These are phyloP conservation scores for Solanum neorickii DNA, from an alignment of 257 asterid genomes.

Conservation along the genomic window DNA sequence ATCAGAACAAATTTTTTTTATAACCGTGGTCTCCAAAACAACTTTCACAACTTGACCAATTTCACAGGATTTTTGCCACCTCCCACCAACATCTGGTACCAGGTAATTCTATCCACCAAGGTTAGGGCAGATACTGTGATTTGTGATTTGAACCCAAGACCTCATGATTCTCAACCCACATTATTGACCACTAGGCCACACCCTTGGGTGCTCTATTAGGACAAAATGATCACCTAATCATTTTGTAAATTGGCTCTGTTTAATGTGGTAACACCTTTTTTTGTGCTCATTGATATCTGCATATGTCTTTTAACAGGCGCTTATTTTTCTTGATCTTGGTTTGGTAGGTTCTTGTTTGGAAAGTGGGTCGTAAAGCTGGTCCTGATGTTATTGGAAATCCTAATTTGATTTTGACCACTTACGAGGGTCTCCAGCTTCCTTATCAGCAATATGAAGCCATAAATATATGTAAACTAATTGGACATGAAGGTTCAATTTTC, in stretches of 20 bases:
- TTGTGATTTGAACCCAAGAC: neutral
- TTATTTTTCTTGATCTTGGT: neutral
- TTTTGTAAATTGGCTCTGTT: neutral
- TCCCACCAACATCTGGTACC: neutral
- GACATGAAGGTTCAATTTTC: conserved; percentile 97
- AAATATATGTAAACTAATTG: conserved; percentile 56
- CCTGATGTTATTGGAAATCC: conserved; percentile 14
- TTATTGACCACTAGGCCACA: neutral
- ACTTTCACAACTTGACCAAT: neutral
- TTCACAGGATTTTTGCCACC: neutral
- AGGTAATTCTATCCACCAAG: neutral
- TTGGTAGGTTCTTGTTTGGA: conserved; percentile 80
- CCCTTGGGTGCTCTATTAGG: neutral
- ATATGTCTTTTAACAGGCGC: neutral
- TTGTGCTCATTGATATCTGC: neutral
- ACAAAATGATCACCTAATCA: neutral
- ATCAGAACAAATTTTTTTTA: neutral
- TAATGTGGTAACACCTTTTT: neutral
- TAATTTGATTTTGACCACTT: conserved; percentile 3
- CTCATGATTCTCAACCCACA: neutral
- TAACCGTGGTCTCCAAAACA: neutral
- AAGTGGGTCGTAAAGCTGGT: conserved; percentile 29
- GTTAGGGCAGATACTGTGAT: neutral
- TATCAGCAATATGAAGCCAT: conserved; percentile 37
- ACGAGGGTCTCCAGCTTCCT: conserved; percentile 12